phyloP scores from a whole-genome alignment of 371 early-diverging fungal genomes.

The Circinella minor region DNA sequence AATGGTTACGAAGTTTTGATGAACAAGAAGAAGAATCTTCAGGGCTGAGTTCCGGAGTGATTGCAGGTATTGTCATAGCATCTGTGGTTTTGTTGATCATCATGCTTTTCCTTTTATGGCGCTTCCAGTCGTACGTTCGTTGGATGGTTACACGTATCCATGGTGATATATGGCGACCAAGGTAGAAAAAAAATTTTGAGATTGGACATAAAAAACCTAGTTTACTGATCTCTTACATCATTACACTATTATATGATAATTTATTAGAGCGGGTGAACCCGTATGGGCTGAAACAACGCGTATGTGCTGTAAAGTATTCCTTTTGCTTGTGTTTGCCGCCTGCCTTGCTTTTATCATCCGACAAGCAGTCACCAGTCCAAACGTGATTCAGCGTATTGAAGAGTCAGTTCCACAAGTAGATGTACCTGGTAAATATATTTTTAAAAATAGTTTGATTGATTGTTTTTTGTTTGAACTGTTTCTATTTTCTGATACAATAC shows the following conservation, averaged over 20 bases:
- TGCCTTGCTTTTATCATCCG: constrained; percentile 51
- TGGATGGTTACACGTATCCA: constrained; percentile 46
- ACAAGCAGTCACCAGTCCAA: constrained; percentile 51
- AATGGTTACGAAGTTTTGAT: constrained; percentile 43
- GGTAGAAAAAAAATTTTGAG: constrained; percentile 17
- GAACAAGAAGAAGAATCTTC: constrained; percentile 13
- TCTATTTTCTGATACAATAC: not conserved
- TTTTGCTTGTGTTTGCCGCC: constrained; percentile 44
- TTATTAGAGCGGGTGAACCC: constrained; percentile 49
- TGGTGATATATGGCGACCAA: constrained; percentile 52
- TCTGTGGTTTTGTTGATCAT: constrained; percentile 36
- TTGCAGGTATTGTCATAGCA: constrained; percentile 52
- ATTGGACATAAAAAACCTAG: no score
- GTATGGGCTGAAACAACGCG: constrained; percentile 56
- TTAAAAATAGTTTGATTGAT: not conserved
- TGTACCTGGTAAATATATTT: constrained; percentile 32
- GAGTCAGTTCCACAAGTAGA: constrained; percentile 37
- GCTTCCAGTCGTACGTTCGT: constrained; percentile 43
- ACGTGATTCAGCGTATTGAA: constrained; percentile 47
- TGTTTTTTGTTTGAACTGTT: not conserved
- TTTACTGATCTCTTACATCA: no score
- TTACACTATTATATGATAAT: not conserved
- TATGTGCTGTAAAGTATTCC: constrained; percentile 43
- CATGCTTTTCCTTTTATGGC: constrained; percentile 47
- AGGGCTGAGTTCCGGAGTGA: constrained; percentile 38